phyloP scores from a whole-genome alignment of 2,329 filamentous ascomycete genomes.

The Aureobasidium mangrovei region DNA sequence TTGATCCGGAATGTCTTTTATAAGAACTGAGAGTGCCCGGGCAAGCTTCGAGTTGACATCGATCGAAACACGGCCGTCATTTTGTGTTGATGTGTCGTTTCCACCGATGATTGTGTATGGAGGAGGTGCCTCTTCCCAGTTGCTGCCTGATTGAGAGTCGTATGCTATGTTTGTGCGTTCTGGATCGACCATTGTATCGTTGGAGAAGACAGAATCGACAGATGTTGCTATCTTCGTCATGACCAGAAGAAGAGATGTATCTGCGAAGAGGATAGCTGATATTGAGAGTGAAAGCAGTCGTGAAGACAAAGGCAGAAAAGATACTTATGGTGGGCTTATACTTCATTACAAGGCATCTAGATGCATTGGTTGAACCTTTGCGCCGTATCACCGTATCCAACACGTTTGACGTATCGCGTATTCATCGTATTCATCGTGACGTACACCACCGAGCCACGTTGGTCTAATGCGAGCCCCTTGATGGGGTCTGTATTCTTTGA shows the following conservation, averaged over 20 bases:
- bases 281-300: neutral
- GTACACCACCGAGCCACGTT: too few relatives aligned
- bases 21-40: neutral
- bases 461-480: too few relatives aligned
- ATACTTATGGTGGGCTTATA: neutral
- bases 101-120: neutral
- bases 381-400: neutral
- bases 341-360: neutral
- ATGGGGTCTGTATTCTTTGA: too few relatives aligned
- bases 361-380: neutral
- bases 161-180: neutral
- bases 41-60: constrained; percentile 4
- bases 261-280: neutral
- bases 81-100: neutral
- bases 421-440: constrained; percentile 13
- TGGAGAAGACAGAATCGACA: neutral
- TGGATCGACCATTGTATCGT: neutral
- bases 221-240: neutral
- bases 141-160: neutral
- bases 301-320: neutral
- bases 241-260: too few relatives aligned
- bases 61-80: neutral
- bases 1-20: neutral
- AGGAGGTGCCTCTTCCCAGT: neutral
- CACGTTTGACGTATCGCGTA: neutral